Evolutionary conservation across 106 monocot species (phyloP).

Genomic region (Acanthochlamys bracteata): DNA sequence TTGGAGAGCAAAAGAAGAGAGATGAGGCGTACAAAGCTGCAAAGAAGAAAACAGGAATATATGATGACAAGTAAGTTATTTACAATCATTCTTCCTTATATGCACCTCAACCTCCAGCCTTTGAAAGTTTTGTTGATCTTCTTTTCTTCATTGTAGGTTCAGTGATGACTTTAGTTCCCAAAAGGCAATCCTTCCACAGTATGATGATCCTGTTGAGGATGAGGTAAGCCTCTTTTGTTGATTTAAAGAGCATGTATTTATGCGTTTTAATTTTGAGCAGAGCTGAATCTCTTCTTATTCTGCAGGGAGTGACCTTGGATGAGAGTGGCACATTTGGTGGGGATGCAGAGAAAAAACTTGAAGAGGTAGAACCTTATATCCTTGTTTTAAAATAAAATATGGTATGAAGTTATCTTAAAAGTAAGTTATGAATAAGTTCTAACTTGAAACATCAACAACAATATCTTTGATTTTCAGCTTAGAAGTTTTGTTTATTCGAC

Average conservation of each 20-base stretch:
- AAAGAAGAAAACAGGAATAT: slow-evolving; percentile 63
- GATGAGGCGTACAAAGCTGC: slow-evolving; percentile 76
- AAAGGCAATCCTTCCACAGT: slow-evolving; percentile 78
- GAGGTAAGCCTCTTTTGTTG: slow-evolving; percentile 43
- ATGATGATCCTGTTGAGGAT: slow-evolving; percentile 69
- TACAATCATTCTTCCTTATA: background rate
- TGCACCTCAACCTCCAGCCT: background rate
- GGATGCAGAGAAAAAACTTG: slow-evolving; percentile 87
- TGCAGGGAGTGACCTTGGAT: slow-evolving; percentile 86
- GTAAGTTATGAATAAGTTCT: too few species aligned
- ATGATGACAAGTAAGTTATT: slow-evolving; percentile 70
- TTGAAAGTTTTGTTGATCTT: background rate
- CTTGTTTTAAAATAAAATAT: too few species aligned
- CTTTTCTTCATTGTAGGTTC: slow-evolving; percentile 38
- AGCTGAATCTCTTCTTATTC: background rate
- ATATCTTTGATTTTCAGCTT: too few species aligned
- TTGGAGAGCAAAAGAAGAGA: slow-evolving; percentile 90
- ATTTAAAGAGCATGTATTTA: background rate
- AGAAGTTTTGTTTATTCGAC: too few species aligned
- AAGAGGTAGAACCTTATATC: slow-evolving; percentile 40
- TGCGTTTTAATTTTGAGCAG: background rate
- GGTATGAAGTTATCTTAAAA: too few species aligned
- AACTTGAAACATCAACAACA: too few species aligned
- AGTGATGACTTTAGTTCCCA: slow-evolving; percentile 40
- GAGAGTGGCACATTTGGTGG: slow-evolving; percentile 67